Percentiles rank a stretch among this genome's conserved stretches.
Evolutionary conservation across 2,329 filamentous ascomycete species (phyloP).

Genomic region (Talaromyces sp.): DNA sequence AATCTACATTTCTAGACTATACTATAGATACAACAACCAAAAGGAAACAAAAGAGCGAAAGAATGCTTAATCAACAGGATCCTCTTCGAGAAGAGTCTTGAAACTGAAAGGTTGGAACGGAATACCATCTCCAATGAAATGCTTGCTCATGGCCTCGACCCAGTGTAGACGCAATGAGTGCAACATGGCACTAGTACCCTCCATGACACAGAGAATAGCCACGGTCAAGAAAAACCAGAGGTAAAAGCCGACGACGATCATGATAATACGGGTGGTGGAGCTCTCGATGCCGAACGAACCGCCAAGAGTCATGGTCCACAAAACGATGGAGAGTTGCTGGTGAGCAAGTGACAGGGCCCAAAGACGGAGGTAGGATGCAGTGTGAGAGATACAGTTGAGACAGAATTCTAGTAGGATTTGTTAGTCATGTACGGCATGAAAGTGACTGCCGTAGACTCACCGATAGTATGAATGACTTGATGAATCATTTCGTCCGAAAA

Average conservation of each 20-base stretch:
- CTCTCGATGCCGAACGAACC: conserved; percentile 63
- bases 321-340: conserved; percentile 91
- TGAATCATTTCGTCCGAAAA: conserved; percentile 98
- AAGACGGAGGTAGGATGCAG: conserved; percentile 94
- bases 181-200: conserved; percentile 93
- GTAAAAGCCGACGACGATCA: conserved; percentile 77
- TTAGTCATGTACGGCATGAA: neutral
- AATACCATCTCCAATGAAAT: conserved; percentile 86
- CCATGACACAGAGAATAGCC: conserved; percentile 84
- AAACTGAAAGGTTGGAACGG: conserved; percentile 89
- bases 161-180: conserved; percentile 88
- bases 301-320: conserved; percentile 93
- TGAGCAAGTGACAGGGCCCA: conserved; percentile 97
- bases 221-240: conserved; percentile 86
- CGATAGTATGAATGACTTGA: conserved; percentile 97
- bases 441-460: conserved; percentile 2
- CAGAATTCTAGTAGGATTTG: conserved; percentile 70
- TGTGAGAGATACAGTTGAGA: conserved; percentile 97
- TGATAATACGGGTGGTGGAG: conserved; percentile 68
- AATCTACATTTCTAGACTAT: conserved; percentile 13
- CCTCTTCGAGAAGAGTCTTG: conserved; percentile 76
- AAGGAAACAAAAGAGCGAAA: conserved; percentile 4
- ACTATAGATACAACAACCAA: conserved; percentile 10
- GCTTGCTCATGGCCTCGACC: conserved; percentile 98
- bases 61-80: conserved; percentile 47